Base-by-base conservation (phyloP, 2,329 filamentous ascomycete genomes). In the Dothiorella sarmentorum region DNA sequence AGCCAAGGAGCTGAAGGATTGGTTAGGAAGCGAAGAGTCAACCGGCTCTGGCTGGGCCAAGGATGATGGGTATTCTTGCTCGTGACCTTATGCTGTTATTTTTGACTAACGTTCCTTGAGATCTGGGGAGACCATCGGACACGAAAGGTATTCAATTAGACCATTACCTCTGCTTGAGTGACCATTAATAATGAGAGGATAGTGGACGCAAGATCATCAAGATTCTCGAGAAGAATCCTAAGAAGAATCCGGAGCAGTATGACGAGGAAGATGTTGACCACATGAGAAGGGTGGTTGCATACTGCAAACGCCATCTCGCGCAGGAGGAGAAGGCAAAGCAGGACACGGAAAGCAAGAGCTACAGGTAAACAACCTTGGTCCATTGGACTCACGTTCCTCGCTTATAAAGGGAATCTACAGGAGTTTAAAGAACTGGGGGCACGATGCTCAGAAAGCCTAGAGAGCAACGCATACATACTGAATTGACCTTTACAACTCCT, bases 281-380 rank as follows among this genome's bases (percentile, higher is more conserved):
- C 62, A 86, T 86, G 83, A 76, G 84, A 49, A 81, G 79, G 63
- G 85, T 87, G 0, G 84, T 86, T 0, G 77, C 84, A 0, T 87
- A 87, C 62, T 85, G 82, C 68, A 88, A 88, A 68, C 76, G 85
- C 4, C 85, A 88, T 71, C 72, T 89, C 0, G 85, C 85, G 0
- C 85, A 87, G 64, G 85, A 88, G 68, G 77, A 80, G 58, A 80
- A 78, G 61, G 77, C 76, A 31, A 85, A 86, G 65, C 73, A 77
- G 59, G 75, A 85, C 63, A 82, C 83, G 52, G 66, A 76, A n/a
- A 80, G 76, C 64, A 80, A 77, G 64, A 78, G 75, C 61, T 85
- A 86, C 47, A 82, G 80, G 26, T 83, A 27, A 33, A 20, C 22
- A 17, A 18, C 10, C n/a, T 5, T 5, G 4, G 9, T 9, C 27